phyloP scores from a whole-genome alignment of 164 flowering plant species.

The Vitis riparia region DNA sequence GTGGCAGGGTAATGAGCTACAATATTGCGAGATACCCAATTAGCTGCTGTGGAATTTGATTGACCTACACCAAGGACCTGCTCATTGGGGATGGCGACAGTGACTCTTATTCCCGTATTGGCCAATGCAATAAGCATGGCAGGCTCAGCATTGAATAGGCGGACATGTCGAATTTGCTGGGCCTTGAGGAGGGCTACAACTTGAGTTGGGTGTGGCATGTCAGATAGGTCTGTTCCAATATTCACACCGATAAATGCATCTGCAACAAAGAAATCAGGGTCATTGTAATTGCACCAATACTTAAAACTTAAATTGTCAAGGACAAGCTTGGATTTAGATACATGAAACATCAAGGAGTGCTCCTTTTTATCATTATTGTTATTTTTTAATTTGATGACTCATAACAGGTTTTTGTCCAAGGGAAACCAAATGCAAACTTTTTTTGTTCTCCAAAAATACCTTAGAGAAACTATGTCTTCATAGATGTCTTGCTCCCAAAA shows the following conservation, averaged over 20 bases:
- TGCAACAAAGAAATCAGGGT: slow-evolving; percentile 24
- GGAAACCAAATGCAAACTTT: too few species aligned
- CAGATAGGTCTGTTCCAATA: slow-evolving; percentile 66
- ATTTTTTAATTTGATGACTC: too few species aligned
- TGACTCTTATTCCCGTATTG: slow-evolving; percentile 59
- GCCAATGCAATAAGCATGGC: slow-evolving; percentile 68
- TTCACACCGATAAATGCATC: slow-evolving; percentile 62
- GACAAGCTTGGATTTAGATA: too few species aligned
- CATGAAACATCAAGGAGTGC: too few species aligned
- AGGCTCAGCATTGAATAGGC: slow-evolving; percentile 58
- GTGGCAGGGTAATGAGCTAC: slow-evolving; percentile 66
- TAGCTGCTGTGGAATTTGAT: slow-evolving; percentile 70
- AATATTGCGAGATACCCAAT: slow-evolving; percentile 67
- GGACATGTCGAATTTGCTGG: slow-evolving; percentile 58
- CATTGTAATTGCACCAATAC: too few species aligned
- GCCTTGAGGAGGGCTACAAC: slow-evolving; percentile 65
- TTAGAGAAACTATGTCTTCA: too few species aligned
- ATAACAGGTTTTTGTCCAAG: too few species aligned
- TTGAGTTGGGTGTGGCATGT: slow-evolving; percentile 76
- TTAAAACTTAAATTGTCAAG: too few species aligned
- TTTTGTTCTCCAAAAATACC: too few species aligned
- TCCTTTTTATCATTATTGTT: too few species aligned
- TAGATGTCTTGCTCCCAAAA: too few species aligned
- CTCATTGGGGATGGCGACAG: slow-evolving; percentile 62
- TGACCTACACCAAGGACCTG: slow-evolving; percentile 72